Base-by-base conservation (phyloP, 345 rosid species). In the Pugionium dolabratum region DNA sequence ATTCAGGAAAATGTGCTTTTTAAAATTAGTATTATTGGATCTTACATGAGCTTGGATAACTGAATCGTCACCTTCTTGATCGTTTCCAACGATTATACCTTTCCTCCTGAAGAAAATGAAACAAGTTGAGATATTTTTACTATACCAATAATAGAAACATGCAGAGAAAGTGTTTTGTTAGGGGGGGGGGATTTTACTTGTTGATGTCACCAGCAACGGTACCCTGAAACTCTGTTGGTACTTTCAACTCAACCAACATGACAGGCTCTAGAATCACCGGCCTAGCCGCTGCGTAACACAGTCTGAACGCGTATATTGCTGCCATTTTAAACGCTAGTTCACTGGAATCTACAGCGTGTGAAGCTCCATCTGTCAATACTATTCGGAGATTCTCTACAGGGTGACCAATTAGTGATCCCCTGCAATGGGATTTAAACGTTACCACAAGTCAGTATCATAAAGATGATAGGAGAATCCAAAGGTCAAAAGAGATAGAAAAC, bases 321-420 rank as follows among this genome's bases (percentile, higher is more conserved):
- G 99, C 99, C 66, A 95, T 77, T 72, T 95, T 95, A 78, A 95
- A 95, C 9, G 99, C 99, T 72, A 91, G 93, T 72, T 95, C 98
- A 75, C 99, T 95, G 39, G 98, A 95, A 85, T 95, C 98, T 64
- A 95, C 99, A 0, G 95, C 81, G 74, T 95, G 98, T 9, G 99
- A 82, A 49, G 95, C 94, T 58, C 99, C 99, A 64, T 95, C 99
- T 2, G 91, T 91, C 50, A 95, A 80, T 62, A 80, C 93, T 75
- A 91, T 73, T 1, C 96, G 86, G 7, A 91, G 36, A 75, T 87
- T 89, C 82, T 95, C 99, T 6, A 89, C 98, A 3, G 99, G 99
- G 77, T 91, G 95, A 61, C 98, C 98, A 45, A 91, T 95, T 56
- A 91, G 68, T 10, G 99, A 95, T 3, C 99, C 99, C 73, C 99